phyloP scores from a whole-genome alignment of 2,329 filamentous ascomycete genomes.

The Colletotrichum sp. region DNA sequence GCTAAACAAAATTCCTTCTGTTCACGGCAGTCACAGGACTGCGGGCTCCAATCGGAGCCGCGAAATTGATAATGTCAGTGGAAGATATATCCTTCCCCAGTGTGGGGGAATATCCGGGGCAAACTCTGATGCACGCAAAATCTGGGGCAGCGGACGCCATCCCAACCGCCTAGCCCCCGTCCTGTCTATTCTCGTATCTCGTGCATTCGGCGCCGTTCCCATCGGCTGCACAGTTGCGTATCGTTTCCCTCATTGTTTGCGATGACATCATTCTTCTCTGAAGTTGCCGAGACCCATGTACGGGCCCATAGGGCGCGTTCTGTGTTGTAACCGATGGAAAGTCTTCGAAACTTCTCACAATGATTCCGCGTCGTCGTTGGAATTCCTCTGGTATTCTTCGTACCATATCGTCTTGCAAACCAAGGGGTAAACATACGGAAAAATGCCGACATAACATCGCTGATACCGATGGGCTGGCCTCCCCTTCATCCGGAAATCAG shows the following conservation, averaged over 20 bases:
- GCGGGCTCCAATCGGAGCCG: not conserved
- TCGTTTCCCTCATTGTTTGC: not conserved
- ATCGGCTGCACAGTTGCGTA: not conserved
- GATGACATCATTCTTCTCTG: not conserved
- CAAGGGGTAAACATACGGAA: not conserved
- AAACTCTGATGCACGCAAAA: not conserved
- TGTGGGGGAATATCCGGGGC: not conserved
- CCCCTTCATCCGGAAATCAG: not conserved
- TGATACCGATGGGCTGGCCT: not conserved
- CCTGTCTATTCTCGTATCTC: not conserved
- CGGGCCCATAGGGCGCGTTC: not conserved
- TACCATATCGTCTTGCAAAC: not conserved
- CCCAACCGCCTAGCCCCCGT: not conserved
- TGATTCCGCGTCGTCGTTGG: not conserved
- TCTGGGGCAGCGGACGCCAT: not conserved
- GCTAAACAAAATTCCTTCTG: not conserved
- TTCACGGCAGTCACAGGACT: not conserved
- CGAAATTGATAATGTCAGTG: not conserved
- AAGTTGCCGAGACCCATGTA: not conserved
- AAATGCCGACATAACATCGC: not conserved
- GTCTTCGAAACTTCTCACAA: not conserved
- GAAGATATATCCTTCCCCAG: not conserved
- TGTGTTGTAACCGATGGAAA: not conserved
- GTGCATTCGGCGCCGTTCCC: not conserved
- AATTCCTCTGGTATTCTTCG: not conserved